phyloP scores from a whole-genome alignment of 2,329 filamentous ascomycete genomes.

The Aureobasidium leucospermi region DNA sequence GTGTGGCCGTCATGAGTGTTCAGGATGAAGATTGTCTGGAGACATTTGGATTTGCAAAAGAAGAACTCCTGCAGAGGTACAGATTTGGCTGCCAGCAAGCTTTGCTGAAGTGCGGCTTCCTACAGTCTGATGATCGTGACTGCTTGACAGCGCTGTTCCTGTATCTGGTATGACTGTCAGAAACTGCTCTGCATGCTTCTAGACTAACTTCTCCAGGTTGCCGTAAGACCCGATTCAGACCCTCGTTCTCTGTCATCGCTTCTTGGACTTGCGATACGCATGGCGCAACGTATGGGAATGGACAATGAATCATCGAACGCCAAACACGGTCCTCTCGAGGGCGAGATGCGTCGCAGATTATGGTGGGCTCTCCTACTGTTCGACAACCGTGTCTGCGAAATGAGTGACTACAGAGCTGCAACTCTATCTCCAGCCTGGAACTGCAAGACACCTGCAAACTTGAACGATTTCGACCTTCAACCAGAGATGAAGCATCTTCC shows the following conservation, averaged over 20 bases:
- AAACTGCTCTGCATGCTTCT: no score
- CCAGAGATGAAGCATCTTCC: slow-evolving; percentile 32
- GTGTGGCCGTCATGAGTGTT: slow-evolving; percentile 52
- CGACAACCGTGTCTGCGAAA: slow-evolving; percentile 61
- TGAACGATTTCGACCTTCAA: slow-evolving; percentile 36
- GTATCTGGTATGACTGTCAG: slow-evolving; percentile 36
- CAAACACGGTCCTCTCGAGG: slow-evolving; percentile 46
- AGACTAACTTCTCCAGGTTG: slow-evolving; percentile 36
- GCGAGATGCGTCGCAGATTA: slow-evolving; percentile 62
- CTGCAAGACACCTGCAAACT: slow-evolving; percentile 35
- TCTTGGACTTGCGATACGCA: slow-evolving; percentile 58
- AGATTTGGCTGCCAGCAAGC: slow-evolving; percentile 42
- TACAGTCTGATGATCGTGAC: slow-evolving; percentile 36
- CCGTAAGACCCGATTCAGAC: slow-evolving; percentile 52
- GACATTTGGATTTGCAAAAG: slow-evolving; percentile 31
- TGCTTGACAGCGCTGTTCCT: slow-evolving; percentile 47
- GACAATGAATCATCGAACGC: slow-evolving; percentile 52
- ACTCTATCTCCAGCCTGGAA: slow-evolving; percentile 38
- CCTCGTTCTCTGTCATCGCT: slow-evolving; percentile 55
- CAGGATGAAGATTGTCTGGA: slow-evolving; percentile 45
- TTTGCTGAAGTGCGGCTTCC: slow-evolving; percentile 35
- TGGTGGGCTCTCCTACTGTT: slow-evolving; percentile 68
- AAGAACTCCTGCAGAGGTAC: slow-evolving; percentile 35
- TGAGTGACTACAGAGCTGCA: slow-evolving; percentile 45
- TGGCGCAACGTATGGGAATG: slow-evolving; percentile 62